phyloP scores from a whole-genome alignment of 805 yeast species.

The Schwanniomyces vanrijiae region DNA sequence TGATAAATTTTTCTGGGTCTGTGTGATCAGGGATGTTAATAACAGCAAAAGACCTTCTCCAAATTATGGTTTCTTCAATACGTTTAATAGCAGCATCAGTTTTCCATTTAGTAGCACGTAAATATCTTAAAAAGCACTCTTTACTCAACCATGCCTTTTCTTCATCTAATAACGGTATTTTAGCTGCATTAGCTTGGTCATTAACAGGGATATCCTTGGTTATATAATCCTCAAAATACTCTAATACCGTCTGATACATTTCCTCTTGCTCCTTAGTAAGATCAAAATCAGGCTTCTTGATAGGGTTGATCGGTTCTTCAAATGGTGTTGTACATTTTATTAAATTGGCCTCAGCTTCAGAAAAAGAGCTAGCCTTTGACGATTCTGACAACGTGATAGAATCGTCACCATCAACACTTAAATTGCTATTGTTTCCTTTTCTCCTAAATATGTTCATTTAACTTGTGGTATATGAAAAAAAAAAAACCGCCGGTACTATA shows the following conservation, averaged over 20 bases:
- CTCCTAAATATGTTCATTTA: conserved; percentile 19
- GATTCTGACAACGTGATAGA: not conserved
- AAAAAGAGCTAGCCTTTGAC: not conserved
- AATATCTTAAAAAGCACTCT: conserved; percentile 52
- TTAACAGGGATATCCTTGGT: conserved; percentile 28
- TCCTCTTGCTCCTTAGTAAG: conserved; percentile 29
- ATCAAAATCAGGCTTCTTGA: conserved; percentile 28
- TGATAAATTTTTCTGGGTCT: conserved; percentile 29
- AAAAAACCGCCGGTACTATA: not conserved
- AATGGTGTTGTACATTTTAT: conserved; percentile 40
- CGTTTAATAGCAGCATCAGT: conserved; percentile 42
- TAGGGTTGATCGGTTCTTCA: conserved; percentile 36
- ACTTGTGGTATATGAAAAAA: not conserved
- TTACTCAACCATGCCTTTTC: conserved; percentile 49
- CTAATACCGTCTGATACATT: conserved; percentile 28
- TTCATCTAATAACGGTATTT: conserved; percentile 25
- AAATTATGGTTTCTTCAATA: conserved; percentile 46
- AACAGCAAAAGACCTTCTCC: conserved; percentile 58
- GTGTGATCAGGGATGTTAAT: conserved; percentile 26
- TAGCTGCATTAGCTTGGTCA: conserved; percentile 22
- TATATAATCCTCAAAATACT: conserved; percentile 27
- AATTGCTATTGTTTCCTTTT: conserved; percentile 2
- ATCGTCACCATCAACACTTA: not conserved
- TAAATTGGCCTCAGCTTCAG: conserved; percentile 14
- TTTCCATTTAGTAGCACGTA: conserved; percentile 55